Base-by-base conservation (phyloP, 306 rosid genomes). In the Phaseolus lunatus region DNA sequence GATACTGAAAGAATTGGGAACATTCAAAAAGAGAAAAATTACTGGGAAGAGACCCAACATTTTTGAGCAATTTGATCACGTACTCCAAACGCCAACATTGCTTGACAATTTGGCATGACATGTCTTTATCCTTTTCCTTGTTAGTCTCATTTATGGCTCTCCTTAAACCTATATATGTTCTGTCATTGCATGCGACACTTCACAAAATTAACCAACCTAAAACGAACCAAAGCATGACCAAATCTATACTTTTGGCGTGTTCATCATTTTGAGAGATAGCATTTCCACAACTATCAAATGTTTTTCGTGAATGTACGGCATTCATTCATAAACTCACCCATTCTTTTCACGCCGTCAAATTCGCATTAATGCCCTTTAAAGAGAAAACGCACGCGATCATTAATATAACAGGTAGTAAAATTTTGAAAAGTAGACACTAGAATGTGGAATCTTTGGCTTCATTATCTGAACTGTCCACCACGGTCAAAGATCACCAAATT, bases 41-140 rank as follows among this genome's bases (percentile, higher is more conserved):
- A 27, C 20, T 59, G 41, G 66, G 12, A 27, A 59, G 4, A 27
- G 41, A 59, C 66, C 66, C 20, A 26, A 14, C 66, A 59, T 14
- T 27, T 29, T 27, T 27, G 4, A 59, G 5, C 66, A 56, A 24
- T 23, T 56, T 31, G 14, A 63, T 43, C 43, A 41, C 43, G 24
- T 7, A 4, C 15, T 33, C 13, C 37, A 65, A 5, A 48, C 43
- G 9, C 5, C n/a, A 49, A 48, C 24, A 15, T 48, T 37, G 35
- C 11, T 47, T 58, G 35, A 18, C 65, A 59, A 29, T 59, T 24
- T 49, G 58, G 20, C 54, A 78, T 57, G 27, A 56, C 75, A 69
- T 19, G 70, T 58, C 39, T 45, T 29, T 20, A 78, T 68, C 70
- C 59, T 53, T 77, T 37, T 65, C 56, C 43, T 14, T 14, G 16